These are phyloP conservation scores for Climacium dendroides DNA, from an alignment of 225 moss, liverwort and hornwort species.

Conservation along the genomic window DNA sequence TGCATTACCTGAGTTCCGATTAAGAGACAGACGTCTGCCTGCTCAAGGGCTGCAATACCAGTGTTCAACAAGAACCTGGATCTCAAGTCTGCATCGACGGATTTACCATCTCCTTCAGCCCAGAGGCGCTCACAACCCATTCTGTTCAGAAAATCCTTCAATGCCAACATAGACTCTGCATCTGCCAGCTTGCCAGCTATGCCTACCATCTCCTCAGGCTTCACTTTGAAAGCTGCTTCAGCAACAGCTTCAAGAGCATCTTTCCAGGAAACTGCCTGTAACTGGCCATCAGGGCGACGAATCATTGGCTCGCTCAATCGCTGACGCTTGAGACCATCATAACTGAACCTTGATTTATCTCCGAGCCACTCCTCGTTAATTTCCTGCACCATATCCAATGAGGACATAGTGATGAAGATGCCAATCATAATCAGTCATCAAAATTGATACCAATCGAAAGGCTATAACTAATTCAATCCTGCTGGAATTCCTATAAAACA, in stretches of 20 bases:
- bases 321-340: slow-evolving; percentile 85
- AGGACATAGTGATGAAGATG: not conserved
- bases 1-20: slow-evolving; percentile 69
- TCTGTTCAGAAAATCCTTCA: slow-evolving; percentile 84
- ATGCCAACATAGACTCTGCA: slow-evolving; percentile 84
- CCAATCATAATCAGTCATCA: not conserved
- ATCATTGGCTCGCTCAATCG: slow-evolving; percentile 92
- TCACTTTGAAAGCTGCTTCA: slow-evolving; percentile 56
- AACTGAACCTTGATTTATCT: slow-evolving; percentile 85
- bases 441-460: not conserved
- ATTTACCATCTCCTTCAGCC: slow-evolving; percentile 87
- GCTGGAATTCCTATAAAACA: not conserved
- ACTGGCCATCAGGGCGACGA: slow-evolving; percentile 54
- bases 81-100: slow-evolving; percentile 68
- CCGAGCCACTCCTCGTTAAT: slow-evolving; percentile 99
- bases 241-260: slow-evolving; percentile 76
- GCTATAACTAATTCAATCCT: not conserved
- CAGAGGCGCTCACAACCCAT: slow-evolving; percentile 92
- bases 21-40: slow-evolving; percentile 76
- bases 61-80: slow-evolving; percentile 81
- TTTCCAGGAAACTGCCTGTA: slow-evolving; percentile 74
- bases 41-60: slow-evolving; percentile 74
- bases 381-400: slow-evolving; percentile 28
- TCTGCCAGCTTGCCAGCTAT: slow-evolving; percentile 92
- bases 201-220: slow-evolving; percentile 71